Evolutionary conservation across 1,139 yeast genomes (phyloP), one percentile per base, ranked within the genome.

Genomic region (Sugiyamaella castrensis): DNA sequence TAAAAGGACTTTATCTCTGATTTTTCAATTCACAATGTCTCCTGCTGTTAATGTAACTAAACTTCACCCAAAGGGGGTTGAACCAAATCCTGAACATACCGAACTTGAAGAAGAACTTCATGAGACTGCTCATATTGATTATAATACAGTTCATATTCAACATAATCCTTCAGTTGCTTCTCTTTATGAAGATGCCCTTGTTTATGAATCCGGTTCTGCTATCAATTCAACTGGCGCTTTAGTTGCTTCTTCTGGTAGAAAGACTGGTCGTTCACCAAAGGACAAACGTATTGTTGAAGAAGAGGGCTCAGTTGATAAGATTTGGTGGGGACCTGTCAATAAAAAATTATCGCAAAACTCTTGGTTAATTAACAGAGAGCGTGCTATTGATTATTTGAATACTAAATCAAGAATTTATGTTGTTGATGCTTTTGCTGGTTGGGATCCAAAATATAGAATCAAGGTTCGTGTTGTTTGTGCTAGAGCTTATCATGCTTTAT

Each of bases 321-420:
- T 92, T 62, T 92, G 98, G 98, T 92, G 98, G 98, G 98, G 98
- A 29, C 98, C 98, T 8, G 98, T 92, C 63, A 92, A 92, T 77
- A 88, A 87, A 73, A 87, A 91, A 73, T 92, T 92, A 64, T 85
- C 88, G 57, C 96, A 88, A 72, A 82, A 84, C 68, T 89, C 97
- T 40, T 92, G 98, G 98, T 81, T 83, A 65, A 91, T 92, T 64
- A 87, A 94, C 70, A 85, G 96, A 71, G 94, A 94, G 61, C 87
- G 98, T 74, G 98, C 98, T 51, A 81, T 91, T 63, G 98, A 92
- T 72, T 92, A 89, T 76, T 81, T 92, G 70, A 87, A 96, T 79
- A 92, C 98, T 54, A 85, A 96, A 74, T 92, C 87, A 67, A 87
- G 89, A 71, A 83, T 92, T 66, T 92, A 87, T 71, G 94, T 92